Evolutionary conservation across 805 yeast genomes (phyloP).

Genomic region (Candida ipomoeae): DNA sequence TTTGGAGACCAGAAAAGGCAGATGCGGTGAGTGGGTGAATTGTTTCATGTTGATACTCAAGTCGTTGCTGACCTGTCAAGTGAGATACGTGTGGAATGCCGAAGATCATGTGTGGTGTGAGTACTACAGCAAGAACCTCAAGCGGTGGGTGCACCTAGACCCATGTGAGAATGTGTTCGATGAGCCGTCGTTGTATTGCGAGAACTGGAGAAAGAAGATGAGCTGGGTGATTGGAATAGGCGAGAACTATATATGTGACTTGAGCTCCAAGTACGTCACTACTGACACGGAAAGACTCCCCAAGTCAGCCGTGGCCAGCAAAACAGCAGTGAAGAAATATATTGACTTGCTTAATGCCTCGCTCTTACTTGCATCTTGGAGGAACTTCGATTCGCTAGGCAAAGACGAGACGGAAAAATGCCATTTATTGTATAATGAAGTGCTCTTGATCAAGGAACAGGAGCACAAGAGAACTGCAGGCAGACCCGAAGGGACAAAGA

Average conservation of each 20-base stretch:
- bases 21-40: constrained; percentile 97
- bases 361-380: constrained; percentile 12
- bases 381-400: not conserved
- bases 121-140: constrained; percentile 55
- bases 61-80: constrained; percentile 45
- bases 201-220: constrained; percentile 94
- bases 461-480: constrained; percentile 5
- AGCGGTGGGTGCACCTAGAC: constrained; percentile 85
- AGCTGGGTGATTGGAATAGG: constrained; percentile 76
- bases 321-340: constrained; percentile 5
- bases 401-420: constrained; percentile 4
- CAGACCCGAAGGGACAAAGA: constrained; percentile 21
- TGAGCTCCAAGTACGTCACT: constrained; percentile 65
- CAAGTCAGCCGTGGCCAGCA: constrained; percentile 12
- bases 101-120: constrained; percentile 99
- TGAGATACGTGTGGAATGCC: constrained; percentile 75
- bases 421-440: constrained; percentile 9
- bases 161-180: constrained; percentile 85
- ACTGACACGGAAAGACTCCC: constrained; percentile 22
- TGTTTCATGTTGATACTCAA: constrained; percentile 68
- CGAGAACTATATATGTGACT: constrained; percentile 60
- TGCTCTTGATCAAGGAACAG: constrained; percentile 13
- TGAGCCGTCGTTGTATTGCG: constrained; percentile 69
- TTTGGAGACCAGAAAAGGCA: constrained; percentile 60
- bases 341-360: constrained; percentile 7